phyloP scores from a whole-genome alignment of 2,329 filamentous ascomycete genomes.

The Colletotrichum incanum region DNA sequence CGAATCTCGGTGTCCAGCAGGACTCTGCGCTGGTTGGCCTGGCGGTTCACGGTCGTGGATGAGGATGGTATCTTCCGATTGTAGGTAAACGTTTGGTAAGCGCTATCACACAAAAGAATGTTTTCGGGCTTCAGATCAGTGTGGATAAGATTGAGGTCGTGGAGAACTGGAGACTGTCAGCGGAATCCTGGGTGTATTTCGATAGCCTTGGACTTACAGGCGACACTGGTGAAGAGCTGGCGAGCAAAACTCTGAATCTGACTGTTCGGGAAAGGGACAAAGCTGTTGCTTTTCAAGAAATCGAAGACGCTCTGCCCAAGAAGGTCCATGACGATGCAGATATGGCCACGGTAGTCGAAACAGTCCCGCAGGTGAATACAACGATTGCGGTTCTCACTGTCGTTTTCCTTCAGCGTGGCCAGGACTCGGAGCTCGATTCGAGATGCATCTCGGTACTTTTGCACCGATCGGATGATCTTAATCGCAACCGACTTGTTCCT shows the following conservation, averaged over 20 bases:
- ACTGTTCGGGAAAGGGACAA: constrained; percentile 97
- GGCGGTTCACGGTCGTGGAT: constrained; percentile 71
- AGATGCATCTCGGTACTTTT: constrained; percentile 97
- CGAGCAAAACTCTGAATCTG: constrained; percentile 98
- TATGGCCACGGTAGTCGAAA: constrained; percentile 97
- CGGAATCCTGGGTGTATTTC: neutral
- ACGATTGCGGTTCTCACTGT: constrained; percentile 91
- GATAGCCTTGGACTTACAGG: constrained; percentile 78
- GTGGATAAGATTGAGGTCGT: constrained; percentile 97
- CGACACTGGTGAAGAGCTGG: constrained; percentile 97
- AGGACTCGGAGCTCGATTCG: constrained; percentile 94
- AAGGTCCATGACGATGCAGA: constrained; percentile 85
- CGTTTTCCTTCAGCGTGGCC: constrained; percentile 92
- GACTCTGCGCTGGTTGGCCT: constrained; percentile 75
- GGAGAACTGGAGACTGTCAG: constrained; percentile 76
- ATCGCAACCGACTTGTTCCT: constrained; percentile 88
- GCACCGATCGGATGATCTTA: constrained; percentile 98
- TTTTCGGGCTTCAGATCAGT: constrained; percentile 84
- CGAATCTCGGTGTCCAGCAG: constrained; percentile 79
- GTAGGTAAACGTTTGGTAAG: constrained; percentile 80
- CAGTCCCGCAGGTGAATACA: constrained; percentile 98
- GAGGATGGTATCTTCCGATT: constrained; percentile 80
- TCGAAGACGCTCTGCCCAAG: constrained; percentile 98
- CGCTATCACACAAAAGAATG: constrained; percentile 76
- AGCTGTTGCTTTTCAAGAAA: constrained; percentile 94